Percentiles rank a stretch among this genome's conserved stretches.
These are phyloP conservation scores for Hemileccinum impolitum DNA, from an alignment of 768 basidiomycete species.

Conservation along the genomic window DNA sequence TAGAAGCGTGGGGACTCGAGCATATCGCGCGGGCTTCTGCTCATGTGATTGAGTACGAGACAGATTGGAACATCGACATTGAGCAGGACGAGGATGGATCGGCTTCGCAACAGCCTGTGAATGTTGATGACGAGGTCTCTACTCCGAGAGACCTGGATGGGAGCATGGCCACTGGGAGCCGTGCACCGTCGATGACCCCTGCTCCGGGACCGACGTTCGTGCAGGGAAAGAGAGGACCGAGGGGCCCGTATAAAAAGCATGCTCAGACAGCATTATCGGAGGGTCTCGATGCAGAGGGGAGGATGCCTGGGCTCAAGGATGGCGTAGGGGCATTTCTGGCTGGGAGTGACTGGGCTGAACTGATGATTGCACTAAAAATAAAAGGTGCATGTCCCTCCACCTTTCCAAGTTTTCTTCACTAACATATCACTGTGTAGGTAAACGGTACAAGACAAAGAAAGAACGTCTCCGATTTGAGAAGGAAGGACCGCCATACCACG, in stretches of 20 bases:
- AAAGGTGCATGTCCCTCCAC: conserved; percentile 47
- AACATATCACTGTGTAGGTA: conserved; percentile 41
- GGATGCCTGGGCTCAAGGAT: conserved; percentile 73
- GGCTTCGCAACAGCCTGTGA: conserved; percentile 23
- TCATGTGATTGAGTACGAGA: conserved; percentile 78
- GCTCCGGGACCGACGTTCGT: conserved; percentile 23
- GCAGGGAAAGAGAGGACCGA: conserved; percentile 39
- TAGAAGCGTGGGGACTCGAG: conserved; percentile 69
- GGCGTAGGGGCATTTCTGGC: conserved; percentile 72
- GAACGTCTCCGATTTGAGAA: conserved; percentile 75
- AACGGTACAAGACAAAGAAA: conserved; percentile 77
- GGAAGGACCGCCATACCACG: conserved; percentile 62
- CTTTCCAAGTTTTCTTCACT: not conserved
- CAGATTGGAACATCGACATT: conserved; percentile 80
- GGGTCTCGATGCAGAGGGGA: conserved; percentile 64
- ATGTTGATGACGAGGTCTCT: conserved; percentile 36
- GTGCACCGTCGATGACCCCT: conserved; percentile 42
- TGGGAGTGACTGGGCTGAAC: conserved; percentile 65
- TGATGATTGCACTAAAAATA: conserved; percentile 70
- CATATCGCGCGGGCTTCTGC: conserved; percentile 68
- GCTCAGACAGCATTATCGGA: conserved; percentile 39
- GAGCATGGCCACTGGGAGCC: conserved; percentile 40
- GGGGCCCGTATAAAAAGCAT: conserved; percentile 55
- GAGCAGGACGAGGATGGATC: conserved; percentile 54
- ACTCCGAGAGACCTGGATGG: conserved; percentile 49